phyloP scores from a whole-genome alignment of 2,329 filamentous ascomycete genomes.

The Scolecobasidium constrictum region DNA sequence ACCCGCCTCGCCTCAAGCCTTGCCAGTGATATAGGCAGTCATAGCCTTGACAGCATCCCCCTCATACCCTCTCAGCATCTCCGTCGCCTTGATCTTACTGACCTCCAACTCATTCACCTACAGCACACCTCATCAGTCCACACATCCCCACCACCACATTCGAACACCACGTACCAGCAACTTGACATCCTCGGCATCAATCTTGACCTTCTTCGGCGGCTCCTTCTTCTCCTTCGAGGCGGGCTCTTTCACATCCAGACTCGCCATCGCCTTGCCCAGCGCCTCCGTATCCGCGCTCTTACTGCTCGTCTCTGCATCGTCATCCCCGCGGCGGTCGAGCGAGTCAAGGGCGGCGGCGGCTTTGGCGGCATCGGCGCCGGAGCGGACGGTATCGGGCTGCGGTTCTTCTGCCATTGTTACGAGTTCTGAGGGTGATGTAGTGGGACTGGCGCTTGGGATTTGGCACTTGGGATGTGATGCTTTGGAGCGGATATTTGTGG shows the following conservation, averaged over 20 bases:
- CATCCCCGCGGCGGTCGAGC: constrained; percentile 48
- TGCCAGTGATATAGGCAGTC: constrained; percentile 41
- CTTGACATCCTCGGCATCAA: constrained; percentile 60
- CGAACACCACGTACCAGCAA: constrained; percentile 45
- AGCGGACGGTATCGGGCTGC: constrained; percentile 46
- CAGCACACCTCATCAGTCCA: constrained; percentile 14
- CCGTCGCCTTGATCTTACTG: constrained; percentile 60
- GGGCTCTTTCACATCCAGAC: constrained; percentile 36
- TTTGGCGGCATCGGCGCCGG: constrained; percentile 68
- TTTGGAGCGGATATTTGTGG: background rate
- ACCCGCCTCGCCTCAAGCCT: constrained; percentile 12
- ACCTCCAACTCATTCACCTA: constrained; percentile 63
- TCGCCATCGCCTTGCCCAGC: constrained; percentile 61
- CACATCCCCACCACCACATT: background rate
- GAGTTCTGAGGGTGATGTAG: too few species aligned
- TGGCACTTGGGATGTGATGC: background rate
- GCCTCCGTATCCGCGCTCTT: constrained; percentile 53
- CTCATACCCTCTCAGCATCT: constrained; percentile 60
- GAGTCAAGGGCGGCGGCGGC: constrained; percentile 62
- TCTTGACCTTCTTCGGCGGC: constrained; percentile 46
- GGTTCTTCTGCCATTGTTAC: constrained; percentile 49
- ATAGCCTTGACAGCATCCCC: constrained; percentile 60
- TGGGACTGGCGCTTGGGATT: background rate
- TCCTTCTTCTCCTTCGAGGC: constrained; percentile 33
- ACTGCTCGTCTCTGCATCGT: constrained; percentile 22